Conservation (phyloP, 1,139 yeast species). For the Suzukiozyma palmioleophila region DNA sequence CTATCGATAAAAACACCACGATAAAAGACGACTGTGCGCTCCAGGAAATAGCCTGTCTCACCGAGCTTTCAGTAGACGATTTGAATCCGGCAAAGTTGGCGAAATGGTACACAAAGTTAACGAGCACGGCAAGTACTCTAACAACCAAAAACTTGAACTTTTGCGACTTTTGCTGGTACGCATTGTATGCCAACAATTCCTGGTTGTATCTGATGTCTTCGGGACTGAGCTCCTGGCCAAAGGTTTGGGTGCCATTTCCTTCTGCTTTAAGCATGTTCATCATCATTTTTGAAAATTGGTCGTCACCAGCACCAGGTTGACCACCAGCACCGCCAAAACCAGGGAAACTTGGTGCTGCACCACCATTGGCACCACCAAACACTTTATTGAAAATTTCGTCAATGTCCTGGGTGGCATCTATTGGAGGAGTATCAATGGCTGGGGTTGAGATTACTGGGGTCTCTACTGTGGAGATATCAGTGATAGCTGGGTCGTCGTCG, state of each 20-base stretch:
- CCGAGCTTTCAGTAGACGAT: conserved; percentile 27
- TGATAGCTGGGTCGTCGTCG: conserved; percentile 35
- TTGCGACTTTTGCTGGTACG: conserved; percentile 31
- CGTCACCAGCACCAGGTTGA: conserved; percentile 5
- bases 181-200: conserved; percentile 27
- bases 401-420: conserved; percentile 15
- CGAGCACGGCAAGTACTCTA: conserved; percentile 22
- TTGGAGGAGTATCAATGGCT: conserved; percentile 8
- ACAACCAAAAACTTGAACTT: conserved; percentile 29
- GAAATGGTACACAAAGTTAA: conserved; percentile 36
- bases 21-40: conserved; percentile 20
- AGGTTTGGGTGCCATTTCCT: conserved; percentile 4
- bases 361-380: conserved; percentile 15
- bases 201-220: conserved; percentile 25
- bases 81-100: conserved; percentile 18
- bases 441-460: conserved; percentile 5
- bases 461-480: conserved; percentile 13
- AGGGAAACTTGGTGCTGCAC: conserved; percentile 4
- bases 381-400: conserved; percentile 35
- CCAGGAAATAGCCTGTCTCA: conserved; percentile 19
- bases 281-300: conserved; percentile 2
- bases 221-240: conserved; percentile 9
- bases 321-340: conserved; percentile 12
- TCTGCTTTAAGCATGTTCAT: conserved; percentile 2
- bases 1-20: conserved; percentile 28